phyloP scores from a whole-genome alignment of 2,329 filamentous ascomycete species.

The Pyricularia grisea region DNA sequence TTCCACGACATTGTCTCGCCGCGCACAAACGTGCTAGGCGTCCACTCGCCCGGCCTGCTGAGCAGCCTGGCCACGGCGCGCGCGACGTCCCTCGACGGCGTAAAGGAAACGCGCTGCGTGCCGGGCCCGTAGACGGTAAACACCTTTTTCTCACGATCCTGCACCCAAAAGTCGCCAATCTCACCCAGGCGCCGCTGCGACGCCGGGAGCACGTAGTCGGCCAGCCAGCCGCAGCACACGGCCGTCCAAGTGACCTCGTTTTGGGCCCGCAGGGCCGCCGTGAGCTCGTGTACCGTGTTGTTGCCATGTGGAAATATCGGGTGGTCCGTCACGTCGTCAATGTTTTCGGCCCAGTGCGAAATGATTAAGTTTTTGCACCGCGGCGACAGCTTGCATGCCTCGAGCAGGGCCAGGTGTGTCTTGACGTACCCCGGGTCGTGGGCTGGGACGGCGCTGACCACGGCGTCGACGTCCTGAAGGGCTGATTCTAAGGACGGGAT shows the following conservation, averaged over 20 bases:
- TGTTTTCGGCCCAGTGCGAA: conserved; percentile 5
- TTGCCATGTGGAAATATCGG: neutral
- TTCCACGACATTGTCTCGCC: conserved; percentile 7
- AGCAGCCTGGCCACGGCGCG: neutral
- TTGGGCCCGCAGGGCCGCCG: conserved; percentile 5
- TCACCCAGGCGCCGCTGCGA: neutral
- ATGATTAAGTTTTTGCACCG: conserved; percentile 5
- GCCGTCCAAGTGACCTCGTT: conserved; percentile 5
- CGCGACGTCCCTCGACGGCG: conserved; percentile 5
- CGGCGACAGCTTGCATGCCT: conserved; percentile 3
- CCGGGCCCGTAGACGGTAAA: conserved; percentile 4
- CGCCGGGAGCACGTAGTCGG: conserved; percentile 6
- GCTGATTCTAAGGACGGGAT: neutral
- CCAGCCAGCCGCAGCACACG: conserved; percentile 7
- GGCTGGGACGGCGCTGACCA: conserved; percentile 3
- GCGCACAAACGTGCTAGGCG: neutral
- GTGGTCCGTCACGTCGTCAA: neutral
- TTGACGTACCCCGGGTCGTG: neutral
- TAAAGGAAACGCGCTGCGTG: conserved; percentile 4
- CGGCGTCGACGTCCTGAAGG: conserved; percentile 6
- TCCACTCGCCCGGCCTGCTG: neutral
- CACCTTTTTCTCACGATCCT: neutral
- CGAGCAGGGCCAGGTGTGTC: conserved; percentile 5
- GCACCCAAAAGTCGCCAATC: no score
- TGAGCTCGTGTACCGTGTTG: neutral